These are phyloP conservation scores for Pisolithus sp. DNA, from an alignment of 768 basidiomycete species.

Conservation along the genomic window DNA sequence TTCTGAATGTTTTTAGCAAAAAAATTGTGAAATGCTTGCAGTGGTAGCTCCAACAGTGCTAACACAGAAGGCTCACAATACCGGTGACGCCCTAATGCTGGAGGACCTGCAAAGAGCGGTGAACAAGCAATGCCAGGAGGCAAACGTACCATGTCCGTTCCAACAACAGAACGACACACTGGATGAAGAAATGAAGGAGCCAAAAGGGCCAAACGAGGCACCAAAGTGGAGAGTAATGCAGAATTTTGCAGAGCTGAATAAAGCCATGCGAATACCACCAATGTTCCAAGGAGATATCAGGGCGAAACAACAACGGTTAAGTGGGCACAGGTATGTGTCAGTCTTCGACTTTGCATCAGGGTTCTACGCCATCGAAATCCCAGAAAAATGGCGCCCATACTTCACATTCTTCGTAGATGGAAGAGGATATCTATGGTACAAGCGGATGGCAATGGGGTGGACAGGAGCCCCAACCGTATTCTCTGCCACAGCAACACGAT, in stretches of 20 bases:
- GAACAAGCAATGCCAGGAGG: slow-evolving; percentile 14
- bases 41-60: slow-evolving; percentile 25
- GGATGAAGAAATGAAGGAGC: background rate
- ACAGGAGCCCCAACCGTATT: no score
- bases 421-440: no score
- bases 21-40: no score
- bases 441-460: no score
- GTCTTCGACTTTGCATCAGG: no score
- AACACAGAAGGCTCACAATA: slow-evolving; percentile 31
- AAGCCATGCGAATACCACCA: background rate
- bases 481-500: no score
- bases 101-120: slow-evolving; percentile 30
- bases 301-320: no score
- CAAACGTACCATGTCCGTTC: background rate
- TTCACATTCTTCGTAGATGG: no score
- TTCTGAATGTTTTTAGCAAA: no score
- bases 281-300: background rate
- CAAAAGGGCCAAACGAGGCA: background rate
- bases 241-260: background rate
- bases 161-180: background rate
- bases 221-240: background rate
- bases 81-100: slow-evolving; percentile 16
- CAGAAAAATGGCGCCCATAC: no score
- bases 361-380: no score
- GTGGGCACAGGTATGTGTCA: no score